Percentiles rank a stretch among this genome's conserved stretches.
These are phyloP conservation scores for Chenopodium berlandieri DNA, from an alignment of 148 eudicot genomes.

Conservation along the genomic window DNA sequence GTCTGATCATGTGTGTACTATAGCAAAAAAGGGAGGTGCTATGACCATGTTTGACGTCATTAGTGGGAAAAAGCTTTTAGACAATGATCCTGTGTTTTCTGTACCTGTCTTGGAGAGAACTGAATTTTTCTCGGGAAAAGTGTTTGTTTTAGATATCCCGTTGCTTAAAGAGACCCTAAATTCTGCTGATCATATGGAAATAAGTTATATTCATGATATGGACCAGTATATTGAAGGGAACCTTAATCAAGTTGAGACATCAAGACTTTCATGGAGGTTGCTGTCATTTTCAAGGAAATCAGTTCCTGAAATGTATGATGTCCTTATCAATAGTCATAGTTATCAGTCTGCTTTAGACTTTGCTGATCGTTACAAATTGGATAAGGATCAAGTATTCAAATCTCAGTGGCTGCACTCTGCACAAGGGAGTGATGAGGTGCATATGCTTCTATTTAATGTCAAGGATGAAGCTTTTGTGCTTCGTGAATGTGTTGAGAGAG, in stretches of 20 bases:
- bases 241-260: conserved; percentile 36
- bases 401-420: conserved; percentile 82
- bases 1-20: conserved; percentile 63
- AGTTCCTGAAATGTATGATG: conserved; percentile 70
- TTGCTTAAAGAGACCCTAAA: conserved; percentile 34
- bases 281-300: conserved; percentile 65
- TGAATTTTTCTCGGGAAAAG: conserved; percentile 39
- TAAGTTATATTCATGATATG: conserved; percentile 33
- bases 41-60: conserved; percentile 52
- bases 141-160: conserved; percentile 68
- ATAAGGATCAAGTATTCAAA: conserved; percentile 77
- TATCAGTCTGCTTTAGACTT: conserved; percentile 74
- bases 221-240: conserved; percentile 43
- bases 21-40: conserved; percentile 59
- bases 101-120: conserved; percentile 65
- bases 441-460: conserved; percentile 60
- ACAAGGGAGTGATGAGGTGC: conserved; percentile 60
- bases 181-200: conserved; percentile 30
- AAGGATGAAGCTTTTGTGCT: conserved; percentile 81
- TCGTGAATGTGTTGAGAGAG: conserved; percentile 69
- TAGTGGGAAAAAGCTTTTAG: conserved; percentile 37
- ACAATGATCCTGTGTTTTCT: conserved; percentile 48
- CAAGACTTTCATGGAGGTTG: conserved; percentile 60
- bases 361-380: conserved; percentile 74
- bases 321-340: conserved; percentile 49